phyloP scores from a whole-genome alignment of 2,329 filamentous ascomycete genomes.

The Trichoderma sp. region DNA sequence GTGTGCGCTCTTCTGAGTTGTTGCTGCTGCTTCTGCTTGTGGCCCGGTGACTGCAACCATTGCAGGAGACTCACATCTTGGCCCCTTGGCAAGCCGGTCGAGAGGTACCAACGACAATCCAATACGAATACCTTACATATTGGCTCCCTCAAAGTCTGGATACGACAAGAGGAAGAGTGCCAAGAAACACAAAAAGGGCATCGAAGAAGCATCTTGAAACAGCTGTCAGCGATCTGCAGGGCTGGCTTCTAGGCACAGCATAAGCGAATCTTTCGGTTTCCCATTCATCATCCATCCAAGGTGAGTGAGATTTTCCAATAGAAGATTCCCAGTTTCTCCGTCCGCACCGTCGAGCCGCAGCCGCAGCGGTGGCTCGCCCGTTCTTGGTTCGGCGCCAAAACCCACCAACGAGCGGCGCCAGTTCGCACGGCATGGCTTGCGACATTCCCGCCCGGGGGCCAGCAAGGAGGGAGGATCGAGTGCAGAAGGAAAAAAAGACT shows the following conservation, averaged over 20 bases:
- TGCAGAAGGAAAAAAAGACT: not conserved
- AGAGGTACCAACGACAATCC: conserved; percentile 10
- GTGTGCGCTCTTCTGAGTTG: not conserved
- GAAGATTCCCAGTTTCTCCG: conserved; percentile 12
- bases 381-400: conserved; percentile 15
- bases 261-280: not conserved
- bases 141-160: not conserved
- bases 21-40: conserved; percentile 6
- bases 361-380: conserved; percentile 15
- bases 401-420: conserved; percentile 16
- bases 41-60: conserved; percentile 15
- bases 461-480: not conserved
- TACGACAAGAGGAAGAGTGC: not conserved
- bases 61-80: conserved; percentile 1
- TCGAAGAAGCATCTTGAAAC: not conserved
- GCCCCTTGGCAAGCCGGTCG: conserved; percentile 8
- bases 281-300: not conserved
- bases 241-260: not conserved
- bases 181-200: not conserved
- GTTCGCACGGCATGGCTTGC: conserved; percentile 19
- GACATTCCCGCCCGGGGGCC: conserved; percentile 13
- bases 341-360: conserved; percentile 19
- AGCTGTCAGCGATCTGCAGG: not conserved
- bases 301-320: conserved; percentile 20
- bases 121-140: conserved; percentile 16